A percentile compares a stretch with the other conserved stretches of the same genome.
Conservation (phyloP, 169 alveolate species). For the Babesia ovata region DNA sequence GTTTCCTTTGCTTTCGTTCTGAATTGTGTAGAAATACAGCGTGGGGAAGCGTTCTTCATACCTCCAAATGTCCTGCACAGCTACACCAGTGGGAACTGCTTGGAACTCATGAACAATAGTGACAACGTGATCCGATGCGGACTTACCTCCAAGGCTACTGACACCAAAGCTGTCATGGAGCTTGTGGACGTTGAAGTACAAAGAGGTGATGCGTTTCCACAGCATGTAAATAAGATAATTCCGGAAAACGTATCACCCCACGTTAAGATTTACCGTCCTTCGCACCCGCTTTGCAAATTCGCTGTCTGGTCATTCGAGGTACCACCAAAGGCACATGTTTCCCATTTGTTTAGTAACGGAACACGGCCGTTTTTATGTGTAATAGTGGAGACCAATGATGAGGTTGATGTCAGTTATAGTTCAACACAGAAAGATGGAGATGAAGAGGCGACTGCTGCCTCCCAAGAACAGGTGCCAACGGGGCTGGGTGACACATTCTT, state of each 20-base stretch:
- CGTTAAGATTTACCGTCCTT: conserved; percentile 24
- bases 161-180: conserved; percentile 47
- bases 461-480: neutral
- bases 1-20: conserved; percentile 85
- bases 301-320: conserved; percentile 28
- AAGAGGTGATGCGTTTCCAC: conserved; percentile 14
- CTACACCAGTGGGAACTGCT: conserved; percentile 86
- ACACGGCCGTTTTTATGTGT: conserved; percentile 27
- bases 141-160: conserved; percentile 92
- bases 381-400: conserved; percentile 12
- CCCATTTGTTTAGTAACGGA: conserved; percentile 17
- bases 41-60: conserved; percentile 89
- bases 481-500: conserved; percentile 44
- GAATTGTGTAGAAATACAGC: conserved; percentile 82
- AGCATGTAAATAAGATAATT: neutral
- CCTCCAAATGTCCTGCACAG: conserved; percentile 93
- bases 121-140: conserved; percentile 97
- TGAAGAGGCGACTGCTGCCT: neutral
- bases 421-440: neutral
- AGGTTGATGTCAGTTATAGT: neutral
- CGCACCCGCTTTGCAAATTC: conserved; percentile 50
- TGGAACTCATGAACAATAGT: conserved; percentile 93
- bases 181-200: conserved; percentile 15
- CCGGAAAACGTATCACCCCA: conserved; percentile 17
- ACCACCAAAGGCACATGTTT: conserved; percentile 18